Evolutionary conservation across 2,329 filamentous ascomycete genomes (phyloP).

Genomic region (Bipolaris victoriae): DNA sequence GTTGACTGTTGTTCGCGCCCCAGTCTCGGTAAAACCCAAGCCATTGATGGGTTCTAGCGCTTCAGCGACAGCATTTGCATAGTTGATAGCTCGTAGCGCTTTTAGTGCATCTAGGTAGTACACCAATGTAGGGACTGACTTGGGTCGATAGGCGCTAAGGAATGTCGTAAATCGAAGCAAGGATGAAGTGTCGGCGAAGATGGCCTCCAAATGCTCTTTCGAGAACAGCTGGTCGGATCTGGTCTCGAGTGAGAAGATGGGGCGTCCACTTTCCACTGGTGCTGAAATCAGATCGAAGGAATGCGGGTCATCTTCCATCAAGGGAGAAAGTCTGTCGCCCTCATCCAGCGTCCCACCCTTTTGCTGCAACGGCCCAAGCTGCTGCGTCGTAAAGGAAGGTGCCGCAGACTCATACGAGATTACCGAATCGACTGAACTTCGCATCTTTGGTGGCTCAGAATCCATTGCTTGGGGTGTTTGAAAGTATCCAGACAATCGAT

Average conservation of each 20-base stretch:
- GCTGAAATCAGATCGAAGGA: constrained; percentile 62
- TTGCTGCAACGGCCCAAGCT: constrained; percentile 53
- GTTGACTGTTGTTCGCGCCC: constrained; percentile 62
- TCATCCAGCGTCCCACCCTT: constrained; percentile 50
- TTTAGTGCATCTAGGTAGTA: constrained; percentile 77
- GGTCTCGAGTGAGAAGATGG: constrained; percentile 64
- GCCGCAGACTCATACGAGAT: constrained; percentile 44
- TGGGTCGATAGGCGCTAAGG: constrained; percentile 63
- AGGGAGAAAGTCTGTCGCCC: constrained; percentile 53
- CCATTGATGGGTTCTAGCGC: constrained; percentile 64
- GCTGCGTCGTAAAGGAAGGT: constrained; percentile 41
- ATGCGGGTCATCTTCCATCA: constrained; percentile 60
- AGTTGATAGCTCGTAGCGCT: constrained; percentile 71
- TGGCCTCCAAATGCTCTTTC: constrained; percentile 66
- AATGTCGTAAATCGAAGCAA: constrained; percentile 72
- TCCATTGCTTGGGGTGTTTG: constrained; percentile 26
- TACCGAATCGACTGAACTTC: constrained; percentile 47
- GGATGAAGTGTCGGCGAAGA: constrained; percentile 68
- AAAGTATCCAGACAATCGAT: neutral
- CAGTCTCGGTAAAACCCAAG: constrained; percentile 61
- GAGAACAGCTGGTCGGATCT: constrained; percentile 71
- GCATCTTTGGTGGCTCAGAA: constrained; percentile 22
- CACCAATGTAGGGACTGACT: constrained; percentile 68
- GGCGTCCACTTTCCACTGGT: constrained; percentile 32
- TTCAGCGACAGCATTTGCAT: constrained; percentile 71